These are phyloP conservation scores for Trypanosoma caninum DNA, from an alignment of 208 protist species.

Conservation along the genomic window DNA sequence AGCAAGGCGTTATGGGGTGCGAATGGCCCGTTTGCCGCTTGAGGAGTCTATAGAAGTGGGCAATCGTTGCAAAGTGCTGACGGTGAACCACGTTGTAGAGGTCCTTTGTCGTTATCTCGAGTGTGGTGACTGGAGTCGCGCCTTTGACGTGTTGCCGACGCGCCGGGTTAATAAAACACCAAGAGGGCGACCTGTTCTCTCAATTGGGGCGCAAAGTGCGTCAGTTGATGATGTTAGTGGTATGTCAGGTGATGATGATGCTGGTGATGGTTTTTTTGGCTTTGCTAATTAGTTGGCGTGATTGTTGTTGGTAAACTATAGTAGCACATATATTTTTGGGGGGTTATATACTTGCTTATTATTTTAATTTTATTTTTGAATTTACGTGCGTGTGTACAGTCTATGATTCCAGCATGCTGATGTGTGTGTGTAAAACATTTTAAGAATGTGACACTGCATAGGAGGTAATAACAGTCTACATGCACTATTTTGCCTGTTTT, in stretches of 20 bases:
- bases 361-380: too few species aligned
- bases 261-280: too few species aligned
- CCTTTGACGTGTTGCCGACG: constrained; percentile 73
- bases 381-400: too few species aligned
- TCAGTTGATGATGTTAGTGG: neutral
- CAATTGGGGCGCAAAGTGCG: neutral
- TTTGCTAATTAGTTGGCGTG: neutral
- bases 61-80: constrained; percentile 87
- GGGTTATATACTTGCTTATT: too few species aligned
- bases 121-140: constrained; percentile 47
- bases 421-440: too few species aligned
- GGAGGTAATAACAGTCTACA: too few species aligned
- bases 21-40: constrained; percentile 72
- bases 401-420: too few species aligned
- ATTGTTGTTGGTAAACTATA: too few species aligned
- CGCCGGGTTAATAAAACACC: constrained; percentile 42
- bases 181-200: constrained; percentile 23
- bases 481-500: neutral
- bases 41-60: constrained; percentile 74
- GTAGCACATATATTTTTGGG: too few species aligned
- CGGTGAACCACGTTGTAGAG: constrained; percentile 86
- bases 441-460: too few species aligned
- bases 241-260: neutral
- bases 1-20: constrained; percentile 59
- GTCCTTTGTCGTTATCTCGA: constrained; percentile 60